Evolutionary conservation across 257 asterid species (phyloP), one percentile per base, ranked within the genome.

Genomic region (Verbena officinalis): DNA sequence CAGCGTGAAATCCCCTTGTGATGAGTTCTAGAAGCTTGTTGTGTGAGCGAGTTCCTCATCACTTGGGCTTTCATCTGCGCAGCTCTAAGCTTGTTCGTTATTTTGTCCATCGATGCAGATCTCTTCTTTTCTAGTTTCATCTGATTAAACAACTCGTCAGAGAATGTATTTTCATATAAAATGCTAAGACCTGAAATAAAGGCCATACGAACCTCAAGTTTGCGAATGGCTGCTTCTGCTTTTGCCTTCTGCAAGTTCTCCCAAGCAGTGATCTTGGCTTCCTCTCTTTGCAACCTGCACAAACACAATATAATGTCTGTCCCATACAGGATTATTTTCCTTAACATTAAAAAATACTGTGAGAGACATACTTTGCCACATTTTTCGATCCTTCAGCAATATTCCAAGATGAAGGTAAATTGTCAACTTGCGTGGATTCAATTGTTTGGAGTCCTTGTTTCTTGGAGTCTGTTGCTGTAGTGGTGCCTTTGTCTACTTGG

Each of bases 191-290:
- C 34, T n/a, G 23, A 14, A 9, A 5, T 0, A 11, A 10, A 43
- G 20, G 55, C 20, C 16, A 39, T 31, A 58, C 77, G 15, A 58
- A 88, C 89, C 96, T 89, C 96, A 3, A 89, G 96, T 73, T 84
- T 84, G 83, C 83, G 84, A 48, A 86, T 67, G 27, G 93, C 87
- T 23, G 95, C 95, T 80, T 90, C 96, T 20, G 97, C 95, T 77
- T 88, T 88, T 38, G 95, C 97, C 83, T 82, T 86, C 67, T 90
- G 97, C 81, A 90, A 75, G 68, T 90, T 90, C 81, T 87, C 97
- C 97, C 97, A 90, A 27, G 95, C 95, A 56, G 63, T 63, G 62
- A 90, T 85, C 76, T 78, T 90, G 3, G 88, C 91, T 72, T 85
- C 95, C 72, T 85, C 95, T 64, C 95, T 70, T 66, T 77, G 84